phyloP scores from a whole-genome alignment of 2,329 filamentous ascomycete species.

The Hypoxylon rubiginosum region DNA sequence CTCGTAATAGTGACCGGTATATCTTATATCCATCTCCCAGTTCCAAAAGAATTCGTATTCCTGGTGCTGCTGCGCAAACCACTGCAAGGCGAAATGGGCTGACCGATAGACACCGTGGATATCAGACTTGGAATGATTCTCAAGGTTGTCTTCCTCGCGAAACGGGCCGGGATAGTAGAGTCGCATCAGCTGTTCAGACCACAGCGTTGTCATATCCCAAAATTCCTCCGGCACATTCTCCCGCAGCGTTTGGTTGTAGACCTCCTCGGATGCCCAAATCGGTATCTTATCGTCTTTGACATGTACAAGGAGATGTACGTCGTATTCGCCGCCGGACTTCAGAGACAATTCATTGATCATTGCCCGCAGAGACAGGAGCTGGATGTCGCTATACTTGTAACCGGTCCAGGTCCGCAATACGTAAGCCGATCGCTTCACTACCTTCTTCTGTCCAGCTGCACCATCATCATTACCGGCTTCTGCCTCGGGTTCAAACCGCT shows the following conservation, averaged over 20 bases:
- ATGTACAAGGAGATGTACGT: slow-evolving; percentile 65
- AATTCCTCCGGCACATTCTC: slow-evolving; percentile 73
- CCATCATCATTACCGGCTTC: slow-evolving; percentile 13
- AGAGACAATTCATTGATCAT: slow-evolving; percentile 75
- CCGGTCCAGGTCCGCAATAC: slow-evolving; percentile 76
- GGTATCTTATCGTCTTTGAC: slow-evolving; percentile 61
- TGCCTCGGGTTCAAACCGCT: slow-evolving; percentile 58
- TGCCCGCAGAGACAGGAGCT: slow-evolving; percentile 74
- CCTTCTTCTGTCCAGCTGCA: slow-evolving; percentile 36
- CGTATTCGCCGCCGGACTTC: slow-evolving; percentile 75
- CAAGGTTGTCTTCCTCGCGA: slow-evolving; percentile 65
- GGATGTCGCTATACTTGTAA: slow-evolving; percentile 73
- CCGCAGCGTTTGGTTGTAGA: slow-evolving; percentile 66
- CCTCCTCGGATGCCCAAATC: slow-evolving; percentile 49
- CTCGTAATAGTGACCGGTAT: slow-evolving; percentile 65
- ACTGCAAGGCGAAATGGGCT: slow-evolving; percentile 60
- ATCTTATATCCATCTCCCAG: slow-evolving; percentile 62
- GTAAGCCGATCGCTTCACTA: slow-evolving; percentile 66
- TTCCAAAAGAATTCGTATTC: slow-evolving; percentile 65
- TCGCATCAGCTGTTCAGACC: slow-evolving; percentile 76
- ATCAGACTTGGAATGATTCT: slow-evolving; percentile 57
- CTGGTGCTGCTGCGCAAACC: slow-evolving; percentile 60
- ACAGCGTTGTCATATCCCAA: slow-evolving; percentile 75
- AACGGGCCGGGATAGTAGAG: slow-evolving; percentile 72
- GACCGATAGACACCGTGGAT: slow-evolving; percentile 67